Base-by-base conservation (phyloP, 768 basidiomycete genomes). In the Macrolepiota fuliginosa region DNA sequence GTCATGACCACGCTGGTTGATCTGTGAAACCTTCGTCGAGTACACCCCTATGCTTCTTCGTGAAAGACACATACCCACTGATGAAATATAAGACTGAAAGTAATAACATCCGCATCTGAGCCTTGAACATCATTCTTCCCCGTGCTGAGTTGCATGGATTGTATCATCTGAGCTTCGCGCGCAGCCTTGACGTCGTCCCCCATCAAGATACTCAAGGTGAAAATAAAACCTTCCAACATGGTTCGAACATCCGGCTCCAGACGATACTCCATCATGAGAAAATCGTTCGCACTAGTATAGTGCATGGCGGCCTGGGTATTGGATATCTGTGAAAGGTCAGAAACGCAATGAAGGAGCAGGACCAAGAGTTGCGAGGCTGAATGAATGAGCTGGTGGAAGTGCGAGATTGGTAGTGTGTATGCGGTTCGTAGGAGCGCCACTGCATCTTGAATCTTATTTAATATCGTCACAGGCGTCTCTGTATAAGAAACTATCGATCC, bases 101-200 rank as follows among this genome's bases (percentile, higher is more conserved):
- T 85, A 50, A 88, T 74, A 19, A 85, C 81, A 66, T 92, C 90
- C 12, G 83, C 81, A 64, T 87, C 84, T 1, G 87, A 85, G 11
- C 82, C 83, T 32, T 83, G 68, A 54, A 82, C 73, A 60, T 87
- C 85, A 13, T 77, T 80, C 69, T 86, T 90, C 19, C 83, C 83
- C 32, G 86, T 69, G 10, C 80, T 75, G 56, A 86, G 69, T 61
- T 87, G 88, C 40, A 86, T 72, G 22, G 75, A 83, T 56, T 90
- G 89, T 75, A 89, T 83, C 72, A 89, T 80, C 62, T 90, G 88
- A 15, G 87, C 84, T 72, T 91, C 89, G 60, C 83, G 77, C n/a
- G 85, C 81, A 51, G 79, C 81, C 69, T 88, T 90, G 25, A 82
- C 83, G 60, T 91, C 89, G 65, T 90, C 89, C 40, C 86, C 87